Evolutionary conservation across 805 yeast species (phyloP).

Genomic region (Saccharomycopsis babjevae): DNA sequence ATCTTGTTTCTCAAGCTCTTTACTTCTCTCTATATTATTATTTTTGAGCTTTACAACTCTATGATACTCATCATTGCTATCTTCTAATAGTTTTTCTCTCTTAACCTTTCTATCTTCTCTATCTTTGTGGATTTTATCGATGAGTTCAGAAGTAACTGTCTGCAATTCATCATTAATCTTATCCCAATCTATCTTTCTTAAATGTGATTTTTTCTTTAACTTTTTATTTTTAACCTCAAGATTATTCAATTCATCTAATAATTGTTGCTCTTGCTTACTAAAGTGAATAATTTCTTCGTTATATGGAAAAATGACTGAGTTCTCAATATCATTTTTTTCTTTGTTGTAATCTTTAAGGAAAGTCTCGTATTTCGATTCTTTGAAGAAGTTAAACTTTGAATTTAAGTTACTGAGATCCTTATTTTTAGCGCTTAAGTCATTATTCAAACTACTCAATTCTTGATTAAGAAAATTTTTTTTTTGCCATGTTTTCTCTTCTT

Average conservation of each 20-base stretch:
- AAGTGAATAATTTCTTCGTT: neutral
- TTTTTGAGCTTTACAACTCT: neutral
- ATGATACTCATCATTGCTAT: neutral
- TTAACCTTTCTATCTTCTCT: constrained; percentile 6
- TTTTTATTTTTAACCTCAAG: constrained; percentile 10
- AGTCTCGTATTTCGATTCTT: neutral
- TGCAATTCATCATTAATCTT: constrained; percentile 2
- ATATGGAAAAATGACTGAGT: neutral
- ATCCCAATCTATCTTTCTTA: constrained; percentile 4
- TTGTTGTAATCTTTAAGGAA: constrained; percentile 1
- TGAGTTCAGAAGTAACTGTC: neutral
- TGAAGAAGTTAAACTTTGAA: neutral
- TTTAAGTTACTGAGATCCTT: neutral
- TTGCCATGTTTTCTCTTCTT: constrained; percentile 49
- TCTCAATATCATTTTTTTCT: neutral
- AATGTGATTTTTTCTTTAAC: neutral
- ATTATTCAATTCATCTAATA: constrained; percentile 1
- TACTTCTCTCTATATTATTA: neutral
- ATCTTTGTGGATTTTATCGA: neutral
- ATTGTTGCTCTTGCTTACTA: neutral
- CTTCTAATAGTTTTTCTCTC: constrained; percentile 6
- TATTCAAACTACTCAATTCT: constrained; percentile 15
- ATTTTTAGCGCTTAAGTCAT: constrained; percentile 3
- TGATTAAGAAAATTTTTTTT: constrained; percentile 40
- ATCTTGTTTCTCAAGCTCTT: neutral